phyloP scores from a whole-genome alignment of 2,329 filamentous ascomycete species.

The Nemania sp. region DNA sequence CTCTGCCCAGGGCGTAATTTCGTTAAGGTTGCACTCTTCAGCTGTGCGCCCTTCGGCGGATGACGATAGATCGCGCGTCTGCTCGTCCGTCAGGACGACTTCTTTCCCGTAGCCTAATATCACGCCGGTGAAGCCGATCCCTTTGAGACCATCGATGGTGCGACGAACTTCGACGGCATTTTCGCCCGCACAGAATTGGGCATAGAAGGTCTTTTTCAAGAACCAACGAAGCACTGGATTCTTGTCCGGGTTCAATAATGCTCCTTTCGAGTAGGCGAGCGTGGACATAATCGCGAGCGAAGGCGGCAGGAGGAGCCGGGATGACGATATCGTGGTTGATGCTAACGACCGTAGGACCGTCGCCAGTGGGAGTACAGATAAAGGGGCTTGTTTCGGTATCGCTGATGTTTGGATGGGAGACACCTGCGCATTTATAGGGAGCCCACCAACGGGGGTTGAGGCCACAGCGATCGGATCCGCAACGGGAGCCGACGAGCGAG shows the following conservation, averaged over 20 bases:
- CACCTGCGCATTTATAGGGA: conserved; percentile 27
- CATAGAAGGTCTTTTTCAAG: conserved; percentile 83
- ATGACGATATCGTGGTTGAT: conserved; percentile 72
- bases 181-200: conserved; percentile 89
- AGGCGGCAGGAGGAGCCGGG: conserved; percentile 68
- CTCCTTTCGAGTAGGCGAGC: conserved; percentile 70
- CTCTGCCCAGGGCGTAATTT: conserved; percentile 72
- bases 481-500: conserved; percentile 29
- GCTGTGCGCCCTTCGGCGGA: conserved; percentile 54
- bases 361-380: conserved; percentile 68
- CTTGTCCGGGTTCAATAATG: conserved; percentile 72
- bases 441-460: conserved; percentile 21
- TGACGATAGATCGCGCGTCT: conserved; percentile 51
- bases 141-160: conserved; percentile 69
- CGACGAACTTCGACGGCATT: conserved; percentile 67
- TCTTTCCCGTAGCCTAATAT: conserved; percentile 85
- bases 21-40: conserved; percentile 55
- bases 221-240: conserved; percentile 73
- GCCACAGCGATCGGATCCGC: conserved; percentile 28
- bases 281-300: conserved; percentile 70
- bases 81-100: conserved; percentile 68
- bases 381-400: conserved; percentile 44
- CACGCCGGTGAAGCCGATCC: conserved; percentile 79
- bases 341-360: conserved; percentile 71
- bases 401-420: conserved; percentile 28